Evolutionary conservation across 192 early-diverging fungal genomes (phyloP), one percentile per base, ranked within the genome.

Genomic region (Spizellomyces punctatus): DNA sequence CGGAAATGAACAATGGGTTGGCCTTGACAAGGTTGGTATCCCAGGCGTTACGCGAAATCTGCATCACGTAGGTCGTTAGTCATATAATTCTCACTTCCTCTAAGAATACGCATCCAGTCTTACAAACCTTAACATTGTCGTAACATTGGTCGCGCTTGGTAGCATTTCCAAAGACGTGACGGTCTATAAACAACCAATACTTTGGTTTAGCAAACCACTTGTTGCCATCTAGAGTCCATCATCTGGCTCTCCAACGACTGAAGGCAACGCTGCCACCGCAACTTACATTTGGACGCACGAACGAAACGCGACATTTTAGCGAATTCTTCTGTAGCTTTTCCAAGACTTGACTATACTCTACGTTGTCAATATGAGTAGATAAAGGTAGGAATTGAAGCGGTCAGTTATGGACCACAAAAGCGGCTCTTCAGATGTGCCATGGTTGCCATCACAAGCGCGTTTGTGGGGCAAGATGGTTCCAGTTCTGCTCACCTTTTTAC

Each of bases 11-110:
- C 77, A 94, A 90, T 66, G 94, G 91, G 88, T 99, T 99, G 64
- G 91, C 92, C 61, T 93, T 89, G 73, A 98, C 92, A 69, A 95
- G 85, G 86, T 99, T 98, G 76, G 94, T 99, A 79, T 99, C 98
- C 96, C 95, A 98, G 8, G 98, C 96, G 66, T 85, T 92, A 59
- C 88, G 82, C 42, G 92, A 91, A 54, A 96, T 88, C 68, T 93
- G 87, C 78, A 16, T 14, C 14, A 6, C 50, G 4, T 19, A 54
- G 17, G 4, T 45, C 41, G 45, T 10, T 47, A 54, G 50, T n/a
- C 50, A 54, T 2, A n/a, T n/a, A 4, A 0, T 2, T 19, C 17
- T 54, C 48, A 58, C 16, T 73, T 74, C 50, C 49, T 43, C 21
- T 22, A 12, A 70, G 19, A 36, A 80, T 58, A 54, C 17, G 1